Conservation (phyloP, 352 stramenopile species). For the Pythium dissimile region DNA sequence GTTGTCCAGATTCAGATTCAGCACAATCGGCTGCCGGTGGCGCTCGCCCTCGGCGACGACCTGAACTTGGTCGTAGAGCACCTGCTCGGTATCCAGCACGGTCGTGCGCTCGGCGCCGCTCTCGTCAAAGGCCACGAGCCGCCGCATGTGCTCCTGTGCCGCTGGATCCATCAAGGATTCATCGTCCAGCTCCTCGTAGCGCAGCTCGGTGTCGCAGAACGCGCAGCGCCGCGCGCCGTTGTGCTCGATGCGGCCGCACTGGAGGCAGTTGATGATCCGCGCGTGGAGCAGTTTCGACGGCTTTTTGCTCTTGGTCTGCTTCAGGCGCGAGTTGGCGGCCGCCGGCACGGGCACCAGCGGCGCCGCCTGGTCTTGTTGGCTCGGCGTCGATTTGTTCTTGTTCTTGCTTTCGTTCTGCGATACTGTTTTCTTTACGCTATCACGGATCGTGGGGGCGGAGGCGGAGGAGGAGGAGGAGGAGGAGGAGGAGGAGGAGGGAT, state of each 20-base stretch:
- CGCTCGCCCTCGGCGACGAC: slow-evolving; percentile 6
- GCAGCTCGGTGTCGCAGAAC: slow-evolving; percentile 57
- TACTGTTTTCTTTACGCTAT: not conserved
- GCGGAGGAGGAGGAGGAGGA: no score
- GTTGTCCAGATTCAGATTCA: slow-evolving; percentile 50
- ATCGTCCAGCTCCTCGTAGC: slow-evolving; percentile 44
- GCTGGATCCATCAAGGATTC: slow-evolving; percentile 28
- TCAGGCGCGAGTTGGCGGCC: slow-evolving; percentile 44
- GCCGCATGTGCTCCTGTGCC: slow-evolving; percentile 52
- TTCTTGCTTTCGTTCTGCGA: slow-evolving; percentile 4
- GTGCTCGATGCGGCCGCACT: slow-evolving; percentile 63
- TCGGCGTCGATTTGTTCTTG: not conserved
- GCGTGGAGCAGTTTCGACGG: slow-evolving; percentile 43
- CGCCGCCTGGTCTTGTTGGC: not conserved
- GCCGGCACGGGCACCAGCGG: slow-evolving; percentile 37
- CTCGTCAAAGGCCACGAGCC: slow-evolving; percentile 47
- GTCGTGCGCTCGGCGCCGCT: slow-evolving; percentile 38
- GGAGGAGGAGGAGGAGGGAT: no score
- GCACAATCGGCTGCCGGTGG: slow-evolving; percentile 26
- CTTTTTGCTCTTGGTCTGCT: slow-evolving; percentile 46
- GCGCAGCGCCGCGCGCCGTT: slow-evolving; percentile 47
- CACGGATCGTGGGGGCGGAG: no score
- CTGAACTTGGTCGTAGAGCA: slow-evolving; percentile 24
- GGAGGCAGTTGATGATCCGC: slow-evolving; percentile 69
- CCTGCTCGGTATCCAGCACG: slow-evolving; percentile 41